Conservation (phyloP, 805 yeast genomes). For the Ogataea methylovora region DNA sequence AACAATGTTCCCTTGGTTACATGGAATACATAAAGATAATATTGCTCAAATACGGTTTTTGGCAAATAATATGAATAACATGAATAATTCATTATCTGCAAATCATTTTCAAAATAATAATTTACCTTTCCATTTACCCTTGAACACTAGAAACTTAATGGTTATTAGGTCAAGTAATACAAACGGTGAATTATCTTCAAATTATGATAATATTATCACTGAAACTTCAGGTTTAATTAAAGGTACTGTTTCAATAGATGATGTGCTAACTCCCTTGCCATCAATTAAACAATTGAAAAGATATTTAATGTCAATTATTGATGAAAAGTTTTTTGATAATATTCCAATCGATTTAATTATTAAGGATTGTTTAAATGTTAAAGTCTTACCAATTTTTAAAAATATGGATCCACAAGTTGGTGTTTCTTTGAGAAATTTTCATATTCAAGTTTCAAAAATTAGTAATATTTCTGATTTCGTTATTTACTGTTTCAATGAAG, state of each 20-base stretch:
- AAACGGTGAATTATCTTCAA: slow-evolving; percentile 20
- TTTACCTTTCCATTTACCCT: slow-evolving; percentile 4
- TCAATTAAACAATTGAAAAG: slow-evolving; percentile 17
- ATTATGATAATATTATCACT: slow-evolving; percentile 21
- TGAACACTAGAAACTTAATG: slow-evolving; percentile 20
- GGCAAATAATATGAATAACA: slow-evolving; percentile 7
- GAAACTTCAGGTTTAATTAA: slow-evolving; percentile 40
- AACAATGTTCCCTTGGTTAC: slow-evolving; percentile 84
- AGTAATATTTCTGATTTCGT: slow-evolving; percentile 69
- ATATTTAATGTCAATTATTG: slow-evolving; percentile 21
- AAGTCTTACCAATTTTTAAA: slow-evolving; percentile 44
- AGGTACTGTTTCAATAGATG: slow-evolving; percentile 47
- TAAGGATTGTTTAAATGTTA: slow-evolving; percentile 36
- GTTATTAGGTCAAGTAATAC: slow-evolving; percentile 23
- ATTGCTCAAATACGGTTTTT: slow-evolving; percentile 44
- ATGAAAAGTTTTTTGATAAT: slow-evolving; percentile 9
- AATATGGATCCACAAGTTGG: slow-evolving; percentile 65
- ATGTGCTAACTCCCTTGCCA: slow-evolving; percentile 41
- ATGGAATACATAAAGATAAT: slow-evolving; percentile 59
- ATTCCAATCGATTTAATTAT: slow-evolving; percentile 24
- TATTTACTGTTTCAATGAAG: slow-evolving; percentile 57
- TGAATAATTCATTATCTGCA: too few relatives aligned
- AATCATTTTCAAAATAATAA: slow-evolving; percentile 2
- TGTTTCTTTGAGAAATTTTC: slow-evolving; percentile 75
- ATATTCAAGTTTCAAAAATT: slow-evolving; percentile 75